Evolutionary conservation across 2,329 filamentous ascomycete genomes (phyloP).

Genomic region (Didymosphaeria variabile): DNA sequence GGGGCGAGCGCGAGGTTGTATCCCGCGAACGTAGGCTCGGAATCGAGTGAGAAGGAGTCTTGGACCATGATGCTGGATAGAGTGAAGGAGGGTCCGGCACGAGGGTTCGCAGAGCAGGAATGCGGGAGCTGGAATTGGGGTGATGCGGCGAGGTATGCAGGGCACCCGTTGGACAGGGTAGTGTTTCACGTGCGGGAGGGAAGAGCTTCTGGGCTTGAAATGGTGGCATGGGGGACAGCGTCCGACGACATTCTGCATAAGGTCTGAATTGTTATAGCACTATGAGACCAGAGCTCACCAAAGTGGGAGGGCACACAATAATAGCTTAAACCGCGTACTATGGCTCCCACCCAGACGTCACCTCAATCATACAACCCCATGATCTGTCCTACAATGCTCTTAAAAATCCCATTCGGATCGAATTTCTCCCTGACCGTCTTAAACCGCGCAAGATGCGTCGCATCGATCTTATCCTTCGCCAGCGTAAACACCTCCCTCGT

Average conservation of each 20-base stretch:
- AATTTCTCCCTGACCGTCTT: slow-evolving; percentile 60
- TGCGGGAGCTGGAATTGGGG: slow-evolving; percentile 34
- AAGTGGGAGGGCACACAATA: neutral
- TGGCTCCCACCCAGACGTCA: neutral
- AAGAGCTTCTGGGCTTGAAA: slow-evolving; percentile 19
- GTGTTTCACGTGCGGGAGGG: slow-evolving; percentile 20
- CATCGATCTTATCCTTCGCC: slow-evolving; percentile 59
- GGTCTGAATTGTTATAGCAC: too few relatives aligned
- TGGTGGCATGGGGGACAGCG: slow-evolving; percentile 13
- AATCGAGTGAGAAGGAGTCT: slow-evolving; percentile 19
- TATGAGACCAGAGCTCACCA: neutral
- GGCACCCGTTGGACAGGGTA: slow-evolving; percentile 32
- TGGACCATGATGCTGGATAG: slow-evolving; percentile 33
- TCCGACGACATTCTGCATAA: neutral
- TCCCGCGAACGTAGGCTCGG: slow-evolving; percentile 31
- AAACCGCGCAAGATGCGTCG: slow-evolving; percentile 57
- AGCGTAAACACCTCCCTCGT: slow-evolving; percentile 58
- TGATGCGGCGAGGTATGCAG: slow-evolving; percentile 29
- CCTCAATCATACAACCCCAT: slow-evolving; percentile 48
- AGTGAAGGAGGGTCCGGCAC: slow-evolving; percentile 4
- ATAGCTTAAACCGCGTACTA: too few relatives aligned
- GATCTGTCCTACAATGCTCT: slow-evolving; percentile 60
- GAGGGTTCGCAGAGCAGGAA: slow-evolving; percentile 29
- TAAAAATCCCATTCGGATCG: slow-evolving; percentile 59
- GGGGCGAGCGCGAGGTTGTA: slow-evolving; percentile 33